Evolutionary conservation across 2,329 filamentous ascomycete species (phyloP).

Genomic region (Delphinella strobiligena): DNA sequence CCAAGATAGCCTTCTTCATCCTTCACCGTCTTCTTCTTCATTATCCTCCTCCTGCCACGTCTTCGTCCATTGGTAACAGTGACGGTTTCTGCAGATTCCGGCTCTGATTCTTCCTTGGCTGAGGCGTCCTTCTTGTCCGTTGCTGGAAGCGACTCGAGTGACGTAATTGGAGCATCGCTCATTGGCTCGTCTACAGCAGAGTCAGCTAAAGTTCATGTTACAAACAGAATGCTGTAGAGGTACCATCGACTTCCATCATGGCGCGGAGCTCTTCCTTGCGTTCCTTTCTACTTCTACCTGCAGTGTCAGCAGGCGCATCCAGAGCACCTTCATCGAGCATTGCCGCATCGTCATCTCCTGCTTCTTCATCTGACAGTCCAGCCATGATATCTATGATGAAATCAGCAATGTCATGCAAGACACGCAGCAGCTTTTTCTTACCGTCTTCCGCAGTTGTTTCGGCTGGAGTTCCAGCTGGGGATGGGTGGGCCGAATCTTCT

Average conservation of each 20-base stretch:
- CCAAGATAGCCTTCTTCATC: conserved; percentile 86
- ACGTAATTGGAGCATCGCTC: conserved; percentile 37
- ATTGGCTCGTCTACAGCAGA: conserved; percentile 41
- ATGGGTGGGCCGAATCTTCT: conserved; percentile 24
- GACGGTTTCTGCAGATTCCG: conserved; percentile 29
- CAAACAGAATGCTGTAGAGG: too few species aligned
- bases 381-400: conserved; percentile 18
- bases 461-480: conserved; percentile 25
- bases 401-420: neutral
- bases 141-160: conserved; percentile 30
- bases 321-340: conserved; percentile 11
- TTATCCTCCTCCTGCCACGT: conserved; percentile 65
- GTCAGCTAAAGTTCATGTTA: conserved; percentile 13
- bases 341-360: conserved; percentile 36
- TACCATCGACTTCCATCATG: conserved; percentile 60
- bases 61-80: conserved; percentile 52
- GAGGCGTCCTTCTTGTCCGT: conserved; percentile 10
- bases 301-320: conserved; percentile 13
- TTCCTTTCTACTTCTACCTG: conserved; percentile 42
- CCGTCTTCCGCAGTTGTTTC: conserved; percentile 7
- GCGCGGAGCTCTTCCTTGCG: conserved; percentile 53
- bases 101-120: conserved; percentile 1
- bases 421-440: neutral
- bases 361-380: conserved; percentile 38
- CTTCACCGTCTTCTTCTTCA: conserved; percentile 76